Evolutionary conservation across 805 yeast genomes (phyloP).

Genomic region (Saccharomycopsis sp.): DNA sequence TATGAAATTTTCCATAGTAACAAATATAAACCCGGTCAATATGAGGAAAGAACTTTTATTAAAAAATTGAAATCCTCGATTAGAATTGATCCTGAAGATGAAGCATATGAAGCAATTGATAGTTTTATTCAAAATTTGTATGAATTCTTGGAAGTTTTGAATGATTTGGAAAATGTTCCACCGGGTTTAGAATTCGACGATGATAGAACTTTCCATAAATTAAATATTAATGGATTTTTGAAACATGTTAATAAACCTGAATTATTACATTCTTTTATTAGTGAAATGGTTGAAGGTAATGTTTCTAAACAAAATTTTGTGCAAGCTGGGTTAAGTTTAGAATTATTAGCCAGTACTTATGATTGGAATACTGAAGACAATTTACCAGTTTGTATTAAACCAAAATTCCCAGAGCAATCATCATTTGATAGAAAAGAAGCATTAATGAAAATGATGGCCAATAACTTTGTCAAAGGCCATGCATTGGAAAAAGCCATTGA

Average conservation of each 20-base stretch:
- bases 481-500: constrained; percentile 74
- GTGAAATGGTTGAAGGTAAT: constrained; percentile 61
- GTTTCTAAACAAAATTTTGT: constrained; percentile 49
- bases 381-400: constrained; percentile 48
- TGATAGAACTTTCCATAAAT: constrained; percentile 71
- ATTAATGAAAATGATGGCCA: constrained; percentile 59
- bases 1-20: constrained; percentile 53
- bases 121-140: constrained; percentile 43
- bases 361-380: constrained; percentile 55
- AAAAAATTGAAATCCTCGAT: constrained; percentile 38
- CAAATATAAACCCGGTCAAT: constrained; percentile 43
- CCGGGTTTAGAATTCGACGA: constrained; percentile 76
- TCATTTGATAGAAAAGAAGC: constrained; percentile 74
- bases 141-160: constrained; percentile 52
- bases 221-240: constrained; percentile 67
- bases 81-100: constrained; percentile 53
- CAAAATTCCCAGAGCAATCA: constrained; percentile 70
- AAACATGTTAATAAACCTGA: constrained; percentile 73
- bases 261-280: constrained; percentile 66
- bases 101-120: constrained; percentile 40
- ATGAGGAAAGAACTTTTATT: constrained; percentile 46
- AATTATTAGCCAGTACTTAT: constrained; percentile 66
- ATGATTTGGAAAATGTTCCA: constrained; percentile 66
- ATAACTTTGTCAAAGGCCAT: constrained; percentile 57
- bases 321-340: constrained; percentile 78